Base-by-base conservation (phyloP, 768 basidiomycete species). In the Auricularia auricula-judae region DNA sequence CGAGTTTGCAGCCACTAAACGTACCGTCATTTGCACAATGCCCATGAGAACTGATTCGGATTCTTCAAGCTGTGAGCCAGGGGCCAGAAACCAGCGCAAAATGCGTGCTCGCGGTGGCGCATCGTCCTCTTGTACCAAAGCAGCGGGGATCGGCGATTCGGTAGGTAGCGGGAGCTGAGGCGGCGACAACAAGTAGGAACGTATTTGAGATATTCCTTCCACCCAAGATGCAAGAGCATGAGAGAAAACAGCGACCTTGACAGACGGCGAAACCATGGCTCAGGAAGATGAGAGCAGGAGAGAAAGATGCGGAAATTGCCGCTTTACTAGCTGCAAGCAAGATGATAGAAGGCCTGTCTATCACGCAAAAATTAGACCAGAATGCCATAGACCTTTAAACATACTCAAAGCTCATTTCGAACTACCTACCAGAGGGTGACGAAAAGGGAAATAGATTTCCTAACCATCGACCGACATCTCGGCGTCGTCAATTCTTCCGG, bases 171-270 rank as follows among this genome's bases (percentile, higher is more conserved):
- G 18, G n/a, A 35, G 54, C 29, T 60, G 63, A 21, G 34, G 51
- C 12, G 67, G 66, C 59, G 58, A 68, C 21, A 65, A 61, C 33
- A 65, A 62, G n/a, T 64, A 63, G 36, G 63, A 56, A 11, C 69
- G 59, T 5, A 70, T 36, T 35, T 66, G 66, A 1, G 69, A 67
- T 35, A 65, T 65, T 29, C 69, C 69, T 62, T 70, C 69, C 7
- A 69, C 63, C 69, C 69, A 70, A 44, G 68, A 65, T n/a, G 69
- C 64, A 10, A 70, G 58, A n/a, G 69, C 67, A 47, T 66, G 67
- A 16, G 68, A 64, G 29, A 51, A 51, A 12, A 51, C 47, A 18
- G 47, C 47, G 5, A 51, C 47, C 1, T 18, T 8, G 8, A 21
- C 47, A 5, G 47, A 51, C 21, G 14, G 47, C 47, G 47, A 51